A percentile compares a stretch with the other conserved stretches of the same genome.
Evolutionary conservation across 1,139 yeast genomes (phyloP).

Genomic region (Ogataea hybrid): DNA sequence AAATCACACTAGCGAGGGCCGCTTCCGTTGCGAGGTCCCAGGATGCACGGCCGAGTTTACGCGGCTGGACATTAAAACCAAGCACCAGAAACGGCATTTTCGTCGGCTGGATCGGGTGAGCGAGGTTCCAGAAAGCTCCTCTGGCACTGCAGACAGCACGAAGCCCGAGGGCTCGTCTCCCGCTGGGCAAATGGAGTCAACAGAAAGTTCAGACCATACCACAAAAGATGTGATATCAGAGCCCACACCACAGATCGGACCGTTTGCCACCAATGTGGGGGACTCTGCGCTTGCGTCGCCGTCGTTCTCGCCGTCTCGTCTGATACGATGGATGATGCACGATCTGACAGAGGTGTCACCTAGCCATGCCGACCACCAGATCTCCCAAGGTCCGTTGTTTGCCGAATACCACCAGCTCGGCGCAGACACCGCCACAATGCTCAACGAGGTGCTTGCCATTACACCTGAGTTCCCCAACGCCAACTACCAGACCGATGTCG

Average conservation of each 20-base stretch:
- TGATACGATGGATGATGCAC: constrained; percentile 14
- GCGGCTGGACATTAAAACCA: not conserved
- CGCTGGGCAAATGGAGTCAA: too few species aligned
- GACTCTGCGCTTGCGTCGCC: not conserved
- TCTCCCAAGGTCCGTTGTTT: not conserved
- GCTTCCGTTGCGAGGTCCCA: not conserved
- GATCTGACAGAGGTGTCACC: constrained; percentile 11
- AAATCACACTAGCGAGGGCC: not conserved
- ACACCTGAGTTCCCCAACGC: constrained; percentile 18
- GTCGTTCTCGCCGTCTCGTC: constrained; percentile 6
- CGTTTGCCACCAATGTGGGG: too few species aligned
- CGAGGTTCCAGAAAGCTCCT: not conserved
- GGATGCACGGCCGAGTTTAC: not conserved
- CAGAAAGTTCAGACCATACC: too few species aligned
- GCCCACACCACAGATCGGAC: too few species aligned
- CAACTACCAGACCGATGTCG: constrained; percentile 15
- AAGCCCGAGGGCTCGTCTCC: too few species aligned
- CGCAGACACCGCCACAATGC: constrained; percentile 8
- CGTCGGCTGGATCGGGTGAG: not conserved
- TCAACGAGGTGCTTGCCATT: constrained; percentile 15
- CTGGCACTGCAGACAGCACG: too few species aligned
- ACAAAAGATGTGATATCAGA: too few species aligned
- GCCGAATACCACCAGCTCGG: constrained; percentile 7
- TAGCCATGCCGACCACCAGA: not conserved
- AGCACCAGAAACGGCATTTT: not conserved